Percentiles rank a stretch among this genome's conserved stretches.
Evolutionary conservation across 2,329 filamentous ascomycete genomes (phyloP).

Genomic region (Neofusicoccum sp.): DNA sequence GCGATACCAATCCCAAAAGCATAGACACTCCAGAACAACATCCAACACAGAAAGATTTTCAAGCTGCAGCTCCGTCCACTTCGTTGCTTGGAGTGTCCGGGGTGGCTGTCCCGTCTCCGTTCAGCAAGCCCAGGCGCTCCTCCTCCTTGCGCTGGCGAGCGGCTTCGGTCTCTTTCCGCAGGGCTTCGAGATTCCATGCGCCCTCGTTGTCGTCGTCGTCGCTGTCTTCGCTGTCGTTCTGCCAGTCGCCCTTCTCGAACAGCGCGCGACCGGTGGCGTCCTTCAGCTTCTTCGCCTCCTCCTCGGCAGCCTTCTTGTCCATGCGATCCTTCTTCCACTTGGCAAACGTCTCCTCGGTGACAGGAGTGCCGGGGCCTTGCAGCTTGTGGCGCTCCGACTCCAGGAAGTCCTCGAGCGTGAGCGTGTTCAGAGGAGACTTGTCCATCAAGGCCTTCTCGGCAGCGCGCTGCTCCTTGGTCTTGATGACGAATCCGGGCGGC

Average conservation of each 20-base stretch:
- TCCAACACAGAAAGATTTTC: not conserved
- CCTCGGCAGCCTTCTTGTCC: slow-evolving; percentile 93
- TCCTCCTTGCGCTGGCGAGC: slow-evolving; percentile 74
- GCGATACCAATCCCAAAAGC: slow-evolving; percentile 2
- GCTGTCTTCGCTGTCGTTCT: slow-evolving; percentile 60
- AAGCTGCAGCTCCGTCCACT: not conserved
- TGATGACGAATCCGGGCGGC: slow-evolving; percentile 91
- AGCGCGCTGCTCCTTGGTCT: slow-evolving; percentile 94
- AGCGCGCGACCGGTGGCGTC: slow-evolving; percentile 92
- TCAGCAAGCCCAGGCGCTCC: slow-evolving; percentile 52
- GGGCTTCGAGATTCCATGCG: slow-evolving; percentile 75
- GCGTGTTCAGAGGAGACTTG: slow-evolving; percentile 89
- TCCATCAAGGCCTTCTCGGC: slow-evolving; percentile 95
- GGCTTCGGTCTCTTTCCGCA: slow-evolving; percentile 81
- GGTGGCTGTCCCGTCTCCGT: not conserved
- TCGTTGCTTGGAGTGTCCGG: not conserved
- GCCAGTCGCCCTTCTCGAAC: slow-evolving; percentile 97
- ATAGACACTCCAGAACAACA: not conserved
- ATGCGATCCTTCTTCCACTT: slow-evolving; percentile 96
- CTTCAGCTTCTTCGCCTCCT: slow-evolving; percentile 85
- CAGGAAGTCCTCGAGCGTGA: slow-evolving; percentile 95
- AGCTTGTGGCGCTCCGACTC: slow-evolving; percentile 96
- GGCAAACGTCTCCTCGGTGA: slow-evolving; percentile 87
- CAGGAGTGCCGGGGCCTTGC: slow-evolving; percentile 85
- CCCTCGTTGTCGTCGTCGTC: slow-evolving; percentile 62